A percentile compares a stretch with the other conserved stretches of the same genome.
Evolutionary conservation across 495 filamentous ascomycete species (phyloP).

Genomic region (Clohesyomyces aquaticus): DNA sequence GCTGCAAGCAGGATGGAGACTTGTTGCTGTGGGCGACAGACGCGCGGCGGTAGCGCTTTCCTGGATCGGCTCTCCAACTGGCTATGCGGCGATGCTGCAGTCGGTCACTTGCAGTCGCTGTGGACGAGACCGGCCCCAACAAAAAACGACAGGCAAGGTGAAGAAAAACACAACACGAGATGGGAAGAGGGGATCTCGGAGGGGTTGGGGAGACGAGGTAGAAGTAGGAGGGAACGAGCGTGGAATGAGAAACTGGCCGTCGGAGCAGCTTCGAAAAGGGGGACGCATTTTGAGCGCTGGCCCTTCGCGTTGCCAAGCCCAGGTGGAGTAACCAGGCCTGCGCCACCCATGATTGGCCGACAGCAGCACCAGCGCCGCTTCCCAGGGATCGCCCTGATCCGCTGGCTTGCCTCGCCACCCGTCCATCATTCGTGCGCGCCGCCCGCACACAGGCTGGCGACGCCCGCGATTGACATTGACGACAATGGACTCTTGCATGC

Average conservation of each 20-base stretch:
- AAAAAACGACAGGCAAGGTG: constrained; percentile 19
- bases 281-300: constrained; percentile 3
- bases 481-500: too few relatives aligned
- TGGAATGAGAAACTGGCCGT: constrained; percentile 21
- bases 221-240: constrained; percentile 5
- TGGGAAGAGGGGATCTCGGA: constrained; percentile 3
- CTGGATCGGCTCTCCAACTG: constrained; percentile 4
- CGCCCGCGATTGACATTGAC: too few relatives aligned
- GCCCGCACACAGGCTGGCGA: too few relatives aligned
- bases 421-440: not conserved
- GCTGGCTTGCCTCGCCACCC: not conserved
- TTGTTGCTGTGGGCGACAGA: not conserved
- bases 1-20: not conserved
- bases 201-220: constrained; percentile 3
- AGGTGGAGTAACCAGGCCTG: not conserved
- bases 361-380: not conserved
- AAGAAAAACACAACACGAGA: constrained; percentile 18
- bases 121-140: not conserved
- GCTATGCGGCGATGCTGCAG: constrained; percentile 3
- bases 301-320: not conserved
- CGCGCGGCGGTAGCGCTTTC: constrained; percentile 2
- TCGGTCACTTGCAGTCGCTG: constrained; percentile 9
- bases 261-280: constrained; percentile 1
- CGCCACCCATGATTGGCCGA: not conserved
- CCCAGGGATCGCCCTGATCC: not conserved